Evolutionary conservation across 495 filamentous ascomycete species (phyloP).

Genomic region (Hamigera avellanea): DNA sequence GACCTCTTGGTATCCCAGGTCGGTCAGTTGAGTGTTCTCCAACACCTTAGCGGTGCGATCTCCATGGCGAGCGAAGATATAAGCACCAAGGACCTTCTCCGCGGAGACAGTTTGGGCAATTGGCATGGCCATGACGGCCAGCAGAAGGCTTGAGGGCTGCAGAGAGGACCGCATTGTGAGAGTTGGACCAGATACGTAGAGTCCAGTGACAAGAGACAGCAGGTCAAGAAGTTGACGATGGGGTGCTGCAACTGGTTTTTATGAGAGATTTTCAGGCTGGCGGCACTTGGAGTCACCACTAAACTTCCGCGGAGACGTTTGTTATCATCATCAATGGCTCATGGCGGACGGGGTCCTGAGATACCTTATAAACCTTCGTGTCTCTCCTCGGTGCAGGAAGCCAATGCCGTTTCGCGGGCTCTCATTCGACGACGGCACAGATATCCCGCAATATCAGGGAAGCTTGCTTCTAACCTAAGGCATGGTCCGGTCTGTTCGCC

Average conservation of each 20-base stretch:
- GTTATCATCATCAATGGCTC: neutral
- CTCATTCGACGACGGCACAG: too few species aligned
- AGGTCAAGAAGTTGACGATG: too few species aligned
- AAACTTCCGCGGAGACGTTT: too few species aligned
- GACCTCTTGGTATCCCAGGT: constrained; percentile 50
- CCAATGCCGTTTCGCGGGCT: too few species aligned
- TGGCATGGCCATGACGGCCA: constrained; percentile 17
- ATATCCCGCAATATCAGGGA: too few species aligned
- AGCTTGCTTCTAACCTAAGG: too few species aligned
- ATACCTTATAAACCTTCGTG: neutral
- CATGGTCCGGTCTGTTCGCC: too few species aligned
- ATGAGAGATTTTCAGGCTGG: too few species aligned
- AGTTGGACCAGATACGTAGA: neutral
- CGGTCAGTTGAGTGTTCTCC: constrained; percentile 42
- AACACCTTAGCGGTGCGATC: constrained; percentile 47
- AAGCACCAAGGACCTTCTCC: constrained; percentile 50
- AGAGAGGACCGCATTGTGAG: constrained; percentile 17
- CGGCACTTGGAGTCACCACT: too few species aligned
- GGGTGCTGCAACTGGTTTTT: too few species aligned
- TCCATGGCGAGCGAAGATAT: constrained; percentile 55
- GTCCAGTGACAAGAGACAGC: too few species aligned
- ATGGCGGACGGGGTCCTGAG: neutral
- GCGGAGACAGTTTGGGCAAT: constrained; percentile 30
- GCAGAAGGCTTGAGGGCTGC: constrained; percentile 15
- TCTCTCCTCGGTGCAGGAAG: too few species aligned